These are phyloP conservation scores for Aphanomyces astaci DNA, from an alignment of 352 stramenopile species.

Conservation along the genomic window DNA sequence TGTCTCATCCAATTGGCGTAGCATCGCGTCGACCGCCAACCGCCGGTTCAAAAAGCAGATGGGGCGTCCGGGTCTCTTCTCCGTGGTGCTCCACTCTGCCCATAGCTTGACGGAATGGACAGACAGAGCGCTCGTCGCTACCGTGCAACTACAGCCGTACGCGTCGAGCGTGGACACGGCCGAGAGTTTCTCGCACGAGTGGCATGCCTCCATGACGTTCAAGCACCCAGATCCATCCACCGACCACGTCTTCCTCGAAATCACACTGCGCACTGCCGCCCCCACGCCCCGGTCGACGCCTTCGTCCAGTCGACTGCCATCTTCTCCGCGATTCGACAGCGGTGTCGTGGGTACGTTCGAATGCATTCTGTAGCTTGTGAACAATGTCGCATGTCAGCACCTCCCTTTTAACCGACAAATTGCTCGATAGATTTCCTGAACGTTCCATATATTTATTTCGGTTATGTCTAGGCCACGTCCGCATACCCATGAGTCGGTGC, in stretches of 20 bases:
- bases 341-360: not conserved
- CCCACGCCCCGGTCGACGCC: not conserved
- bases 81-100: constrained; percentile 6
- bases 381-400: too few species aligned
- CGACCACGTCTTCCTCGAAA: constrained; percentile 12
- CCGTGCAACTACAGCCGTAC: constrained; percentile 25
- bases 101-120: constrained; percentile 9
- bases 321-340: not conserved
- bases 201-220: constrained; percentile 21
- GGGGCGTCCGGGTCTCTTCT: constrained; percentile 23
- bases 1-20: not conserved
- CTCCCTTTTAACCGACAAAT: too few species aligned
- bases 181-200: not conserved
- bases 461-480: constrained; percentile 4
- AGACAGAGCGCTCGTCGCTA: not conserved
- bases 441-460: not conserved
- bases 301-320: not conserved
- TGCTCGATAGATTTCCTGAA: constrained; percentile 1
- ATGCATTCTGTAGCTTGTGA: not conserved
- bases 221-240: constrained; percentile 21
- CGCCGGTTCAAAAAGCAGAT: constrained; percentile 13
- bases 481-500: constrained; percentile 5
- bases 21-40: constrained; percentile 7
- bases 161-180: not conserved
- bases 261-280: not conserved